Evolutionary conservation across 306 rosid genomes (phyloP).

Genomic region (Fragaria vesca): DNA sequence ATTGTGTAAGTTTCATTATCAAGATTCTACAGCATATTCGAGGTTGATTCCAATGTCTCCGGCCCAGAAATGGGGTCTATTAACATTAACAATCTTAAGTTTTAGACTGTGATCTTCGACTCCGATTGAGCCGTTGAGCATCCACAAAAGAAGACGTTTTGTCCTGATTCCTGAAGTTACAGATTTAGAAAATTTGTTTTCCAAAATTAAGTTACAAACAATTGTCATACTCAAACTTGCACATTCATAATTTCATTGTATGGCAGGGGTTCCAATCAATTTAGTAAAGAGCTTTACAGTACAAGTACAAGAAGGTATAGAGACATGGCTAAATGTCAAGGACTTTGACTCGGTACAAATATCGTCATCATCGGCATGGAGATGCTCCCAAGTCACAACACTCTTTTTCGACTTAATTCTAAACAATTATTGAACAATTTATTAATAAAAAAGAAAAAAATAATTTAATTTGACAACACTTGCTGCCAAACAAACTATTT

Average conservation of each 20-base stretch:
- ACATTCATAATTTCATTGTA: too few relatives aligned
- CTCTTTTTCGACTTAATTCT: neutral
- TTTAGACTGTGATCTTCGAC: too few relatives aligned
- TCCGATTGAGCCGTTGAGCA: too few relatives aligned
- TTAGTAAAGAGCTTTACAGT: conserved; percentile 1
- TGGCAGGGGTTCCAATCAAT: neutral
- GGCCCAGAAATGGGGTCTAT: neutral
- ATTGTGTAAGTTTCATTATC: neutral
- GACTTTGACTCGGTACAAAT: neutral
- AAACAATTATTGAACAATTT: conserved; percentile 13
- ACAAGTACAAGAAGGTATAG: neutral
- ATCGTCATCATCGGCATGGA: neutral
- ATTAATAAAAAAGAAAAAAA: neutral
- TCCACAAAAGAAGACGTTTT: too few relatives aligned
- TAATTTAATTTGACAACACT: conserved; percentile 12
- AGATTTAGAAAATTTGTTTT: too few relatives aligned
- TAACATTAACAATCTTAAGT: neutral
- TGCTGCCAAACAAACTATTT: conserved; percentile 27
- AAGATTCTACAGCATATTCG: neutral
- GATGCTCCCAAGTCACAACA: conserved; percentile 1
- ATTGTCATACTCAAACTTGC: too few relatives aligned
- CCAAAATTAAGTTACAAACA: too few relatives aligned
- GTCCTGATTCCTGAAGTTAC: too few relatives aligned
- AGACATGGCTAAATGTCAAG: neutral
- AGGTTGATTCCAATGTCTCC: neutral